Conservation (phyloP, 2,329 filamentous ascomycete species). For the Aspergillus pseudoviridinutans region DNA sequence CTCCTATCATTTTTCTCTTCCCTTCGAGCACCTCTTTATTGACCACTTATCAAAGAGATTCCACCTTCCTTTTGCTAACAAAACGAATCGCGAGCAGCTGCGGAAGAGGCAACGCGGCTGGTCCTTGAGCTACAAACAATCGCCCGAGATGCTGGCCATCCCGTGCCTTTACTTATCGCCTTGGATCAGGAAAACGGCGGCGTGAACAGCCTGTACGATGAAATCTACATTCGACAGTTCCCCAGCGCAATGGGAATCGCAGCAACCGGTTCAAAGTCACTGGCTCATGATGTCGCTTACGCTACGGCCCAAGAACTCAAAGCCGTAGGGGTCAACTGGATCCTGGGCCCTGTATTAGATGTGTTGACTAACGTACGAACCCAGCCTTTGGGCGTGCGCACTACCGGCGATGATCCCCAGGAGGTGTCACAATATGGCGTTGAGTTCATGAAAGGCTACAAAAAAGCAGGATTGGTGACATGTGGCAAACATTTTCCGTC, state of each 20-base stretch:
- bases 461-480: conserved; percentile 81
- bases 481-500: conserved; percentile 97
- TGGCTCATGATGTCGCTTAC: conserved; percentile 87
- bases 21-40: not conserved
- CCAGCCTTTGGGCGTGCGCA: conserved; percentile 84
- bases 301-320: conserved; percentile 89
- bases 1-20: conserved; percentile 28
- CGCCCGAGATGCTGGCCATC: conserved; percentile 84
- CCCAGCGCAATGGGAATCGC: conserved; percentile 95
- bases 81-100: conserved; percentile 57
- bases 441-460: conserved; percentile 86
- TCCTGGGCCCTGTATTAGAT: conserved; percentile 88
- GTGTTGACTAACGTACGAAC: conserved; percentile 90
- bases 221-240: conserved; percentile 93
- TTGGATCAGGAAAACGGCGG: conserved; percentile 97
- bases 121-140: conserved; percentile 91
- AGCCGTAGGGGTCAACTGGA: conserved; percentile 92
- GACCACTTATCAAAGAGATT: not conserved
- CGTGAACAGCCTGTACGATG: conserved; percentile 93
- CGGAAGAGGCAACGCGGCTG: conserved; percentile 80
- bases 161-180: conserved; percentile 82
- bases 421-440: conserved; percentile 92
- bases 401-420: conserved; percentile 87
- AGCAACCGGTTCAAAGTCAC: conserved; percentile 78
- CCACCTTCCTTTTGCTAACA: conserved; percentile 3